Evolutionary conservation across 371 early-diverging fungal genomes (phyloP), one percentile per base, ranked within the genome.

Genomic region (Thermomucor indicae-seudaticae): DNA sequence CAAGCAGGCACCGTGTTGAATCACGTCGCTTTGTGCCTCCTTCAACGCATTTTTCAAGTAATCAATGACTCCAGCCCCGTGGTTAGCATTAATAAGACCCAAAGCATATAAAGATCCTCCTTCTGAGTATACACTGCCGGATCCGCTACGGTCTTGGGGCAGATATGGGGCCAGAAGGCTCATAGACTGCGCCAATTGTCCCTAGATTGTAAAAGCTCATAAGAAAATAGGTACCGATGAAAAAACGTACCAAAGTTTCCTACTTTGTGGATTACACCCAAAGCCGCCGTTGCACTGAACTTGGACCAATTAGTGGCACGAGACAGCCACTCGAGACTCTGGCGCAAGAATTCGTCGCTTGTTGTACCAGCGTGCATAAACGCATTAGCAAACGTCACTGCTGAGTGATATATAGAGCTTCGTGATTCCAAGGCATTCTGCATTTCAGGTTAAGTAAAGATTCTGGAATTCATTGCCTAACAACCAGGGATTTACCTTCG

Each of bases 231-330:
- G n/a, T n/a, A n/a, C n/a, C n/a, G n/a, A n/a, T n/a, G n/a, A n/a
- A n/a, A n/a, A n/a, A n/a, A n/a, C n/a, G n/a, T n/a, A n/a, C n/a
- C n/a, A n/a, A n/a, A n/a, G n/a, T n/a, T n/a, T 45, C 53, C 51
- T 58, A 81, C 82, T 72, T 90, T 91, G 78, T 99, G 99, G 52
- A 99, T 98, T 19, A 99, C 97, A 55, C 99, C 99, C 49, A 99
- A 76, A n/a, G 92, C 92, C 4, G 99, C 97, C 5, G 98, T 94
- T 4, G 98, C 99, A 49, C 93, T 90, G 72, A 99, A 99, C 75
- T 97, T 98, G 35, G 95, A 88, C 99, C 99, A 99, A 79, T 97
- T 97, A 47, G 90, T 95, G 22, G 98, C 95, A 53, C 97, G 85
- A 16, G 92, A 85, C 43, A 99, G 83, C 96, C 99, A 96, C 60